Base-by-base conservation (phyloP, 2,329 filamentous ascomycete species). In the Pochonia chlamydosporia region DNA sequence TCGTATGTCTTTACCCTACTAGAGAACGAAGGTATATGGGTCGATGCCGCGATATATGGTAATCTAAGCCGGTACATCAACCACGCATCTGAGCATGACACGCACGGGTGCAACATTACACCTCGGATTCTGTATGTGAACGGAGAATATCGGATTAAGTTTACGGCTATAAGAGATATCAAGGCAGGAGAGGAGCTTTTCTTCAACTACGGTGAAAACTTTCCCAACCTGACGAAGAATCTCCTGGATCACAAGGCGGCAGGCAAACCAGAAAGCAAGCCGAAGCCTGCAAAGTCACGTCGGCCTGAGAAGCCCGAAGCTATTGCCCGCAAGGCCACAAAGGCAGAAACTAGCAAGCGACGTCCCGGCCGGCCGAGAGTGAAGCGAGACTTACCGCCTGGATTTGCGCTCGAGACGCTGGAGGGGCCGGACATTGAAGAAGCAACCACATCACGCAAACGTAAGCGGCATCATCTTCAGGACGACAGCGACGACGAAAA, bases 51-150 rank as follows among this genome's bases (percentile, higher is more conserved):
- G 18, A 81, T 82, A 36, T 85, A 85, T 53, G 88, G 88, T 43
- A 93, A 92, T 61, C 82, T 91, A 53, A 84, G 85, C 40, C 81
- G 89, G 4, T 93, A 90, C 65, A 89, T 93, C 63, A 93, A 95
- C 63, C 87, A 92, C 56, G 83, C 85, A 13, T 73, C 74, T 1
- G 71, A 74, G 41, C 62, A 64, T 39, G 69, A 74, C 50, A 69
- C 70, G 50, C 57, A 70, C 53, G 61, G 86, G 46, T 82, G 83
- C 59, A 81, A 83, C 53, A 78, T 82, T 49, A 75, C 71, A 14
- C 78, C 86, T 2, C 78, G 79, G 49, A 84, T 89, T 45, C 64
- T 85, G 14, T 79, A 88, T 43, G 87, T 89, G 49, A 88, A 89
- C 56, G 84, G 84, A 21, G 83, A 87, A 51, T 84, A 84, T 55